Evolutionary conservation across 306 rosid genomes (phyloP), one percentile per base, ranked within the genome.

Genomic region (Dicorynia guianensis): DNA sequence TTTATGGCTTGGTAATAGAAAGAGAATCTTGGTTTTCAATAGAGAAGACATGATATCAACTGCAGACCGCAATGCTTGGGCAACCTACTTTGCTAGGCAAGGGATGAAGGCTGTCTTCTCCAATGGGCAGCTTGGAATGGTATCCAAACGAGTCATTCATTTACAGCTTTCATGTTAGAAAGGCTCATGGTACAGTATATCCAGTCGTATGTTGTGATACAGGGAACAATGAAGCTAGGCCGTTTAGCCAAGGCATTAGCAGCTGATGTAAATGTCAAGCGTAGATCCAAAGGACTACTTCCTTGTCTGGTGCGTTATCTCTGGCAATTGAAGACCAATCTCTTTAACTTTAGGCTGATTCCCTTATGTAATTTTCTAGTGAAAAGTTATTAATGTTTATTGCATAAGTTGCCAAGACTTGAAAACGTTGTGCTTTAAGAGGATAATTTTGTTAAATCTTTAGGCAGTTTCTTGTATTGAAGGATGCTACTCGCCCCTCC

Each of bases 1-100:
- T 86, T 69, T 60, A 50, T 94, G 97, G 97, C 87, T 92, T 48
- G 96, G 98, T 38, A 92, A 85, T 85, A 92, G 87, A 88, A 90
- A 78, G 86, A 90, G 97, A 82, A 80, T 94, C 75, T 68, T 94
- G 92, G 98, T 94, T 74, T 80, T 94, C 79, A 94, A 94, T 75
- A 92, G 98, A 80, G 98, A 92, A 84, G 98, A 94, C 85, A 94
- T 94, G 97, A 92, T 94, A 84, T 87, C 96, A 55, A 76, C 85
- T 0, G 89, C 84, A 44, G 98, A 94, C 77, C 89, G 96, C 58
- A 90, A 94, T 89, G 93, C 95, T 77, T 94, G 98, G 98, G 98
- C 98, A 1, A 71, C 84, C 33, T 86, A 92, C 87, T 94, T 81
- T 86, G 74, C 90, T 39, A 85, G 80, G 71, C 84, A 86, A 71